phyloP scores from a whole-genome alignment of 345 rosid genomes.

The Triadica sebifera region DNA sequence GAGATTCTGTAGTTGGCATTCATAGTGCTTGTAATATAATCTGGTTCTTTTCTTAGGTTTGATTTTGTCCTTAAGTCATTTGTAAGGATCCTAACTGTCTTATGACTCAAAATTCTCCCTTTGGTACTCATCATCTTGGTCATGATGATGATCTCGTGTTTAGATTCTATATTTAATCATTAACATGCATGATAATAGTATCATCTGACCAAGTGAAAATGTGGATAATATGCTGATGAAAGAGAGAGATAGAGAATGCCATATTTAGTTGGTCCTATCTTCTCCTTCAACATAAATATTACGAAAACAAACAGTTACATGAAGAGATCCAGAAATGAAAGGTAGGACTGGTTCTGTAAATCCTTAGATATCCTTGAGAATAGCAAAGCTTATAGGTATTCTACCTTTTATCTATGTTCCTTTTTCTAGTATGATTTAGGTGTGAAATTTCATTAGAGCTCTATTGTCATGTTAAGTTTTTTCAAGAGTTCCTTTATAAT shows the following conservation, averaged over 20 bases:
- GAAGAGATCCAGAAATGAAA: not conserved
- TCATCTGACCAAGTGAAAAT: not conserved
- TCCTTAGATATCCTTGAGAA: not conserved
- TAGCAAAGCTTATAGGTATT: not conserved
- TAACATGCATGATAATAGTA: not conserved
- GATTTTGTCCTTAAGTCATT: not conserved
- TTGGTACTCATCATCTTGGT: not conserved
- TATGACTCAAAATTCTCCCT: not conserved
- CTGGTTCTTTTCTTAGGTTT: not conserved
- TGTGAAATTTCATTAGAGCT: not conserved
- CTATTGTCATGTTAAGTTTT: not conserved
- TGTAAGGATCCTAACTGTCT: not conserved
- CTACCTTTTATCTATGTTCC: not conserved
- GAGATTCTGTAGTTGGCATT: not conserved
- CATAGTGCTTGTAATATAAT: not conserved
- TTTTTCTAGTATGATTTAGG: not conserved
- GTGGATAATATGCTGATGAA: not conserved
- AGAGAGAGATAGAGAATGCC: not conserved
- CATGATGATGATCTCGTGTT: not conserved
- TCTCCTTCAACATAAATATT: not conserved
- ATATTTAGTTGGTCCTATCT: not conserved
- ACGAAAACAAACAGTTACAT: not conserved
- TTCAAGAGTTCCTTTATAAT: no score
- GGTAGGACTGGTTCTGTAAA: not conserved
- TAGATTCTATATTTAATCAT: no score